Conservation (phyloP, 1,284 basidiomycete genomes). For the Pseudozyma pruni region DNA sequence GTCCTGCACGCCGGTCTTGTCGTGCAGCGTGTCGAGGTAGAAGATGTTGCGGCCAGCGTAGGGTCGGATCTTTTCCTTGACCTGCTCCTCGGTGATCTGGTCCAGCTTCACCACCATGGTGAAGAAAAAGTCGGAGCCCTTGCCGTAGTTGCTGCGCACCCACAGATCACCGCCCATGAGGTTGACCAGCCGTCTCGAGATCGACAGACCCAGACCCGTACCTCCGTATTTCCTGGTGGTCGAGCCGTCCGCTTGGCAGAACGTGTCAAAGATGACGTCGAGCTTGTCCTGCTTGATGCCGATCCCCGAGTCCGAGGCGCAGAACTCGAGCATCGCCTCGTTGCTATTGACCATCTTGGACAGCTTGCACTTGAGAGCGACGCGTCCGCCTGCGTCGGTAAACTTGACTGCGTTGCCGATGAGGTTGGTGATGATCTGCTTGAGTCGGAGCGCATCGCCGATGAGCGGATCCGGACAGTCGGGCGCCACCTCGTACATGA, state of each 20-base stretch:
- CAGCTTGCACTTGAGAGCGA: constrained; percentile 86
- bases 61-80: constrained; percentile 64
- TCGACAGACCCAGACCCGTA: constrained; percentile 87
- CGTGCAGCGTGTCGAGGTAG: constrained; percentile 86
- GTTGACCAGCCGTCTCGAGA: constrained; percentile 83
- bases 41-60: constrained; percentile 72
- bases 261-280: constrained; percentile 98
- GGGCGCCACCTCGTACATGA: constrained; percentile 95
- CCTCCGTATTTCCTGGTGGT: constrained; percentile 86
- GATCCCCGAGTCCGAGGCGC: constrained; percentile 96
- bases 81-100: constrained; percentile 54
- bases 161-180: constrained; percentile 99
- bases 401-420: constrained; percentile 73
- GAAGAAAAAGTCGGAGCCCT: constrained; percentile 97
- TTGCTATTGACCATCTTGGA: constrained; percentile 75
- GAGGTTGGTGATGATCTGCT: constrained; percentile 67
- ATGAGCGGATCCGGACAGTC: constrained; percentile 97
- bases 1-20: constrained; percentile 80
- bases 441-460: constrained; percentile 86
- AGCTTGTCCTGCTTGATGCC: constrained; percentile 99
- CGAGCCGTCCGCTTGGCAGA: constrained; percentile 92
- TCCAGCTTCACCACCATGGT: constrained; percentile 74
- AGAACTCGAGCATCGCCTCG: constrained; percentile 91
- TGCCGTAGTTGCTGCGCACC: constrained; percentile 89
- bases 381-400: constrained; percentile 85